These are phyloP conservation scores for Penicillium nucicola DNA, from an alignment of 495 filamentous ascomycete genomes.

Conservation along the genomic window DNA sequence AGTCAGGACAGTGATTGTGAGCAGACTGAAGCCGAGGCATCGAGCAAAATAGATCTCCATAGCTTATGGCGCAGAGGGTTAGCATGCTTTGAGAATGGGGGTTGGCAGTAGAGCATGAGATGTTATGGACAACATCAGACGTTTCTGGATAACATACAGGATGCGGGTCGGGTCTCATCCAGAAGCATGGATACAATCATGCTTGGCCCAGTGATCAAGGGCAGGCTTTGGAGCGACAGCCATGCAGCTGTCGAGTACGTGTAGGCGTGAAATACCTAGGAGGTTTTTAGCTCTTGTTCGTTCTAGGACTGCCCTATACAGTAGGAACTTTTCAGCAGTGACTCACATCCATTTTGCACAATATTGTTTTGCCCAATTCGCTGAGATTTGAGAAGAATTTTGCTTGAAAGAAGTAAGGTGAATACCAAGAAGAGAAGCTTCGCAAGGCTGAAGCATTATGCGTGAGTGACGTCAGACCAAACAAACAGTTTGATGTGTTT, in stretches of 20 bases:
- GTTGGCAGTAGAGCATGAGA: too few relatives aligned
- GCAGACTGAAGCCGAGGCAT: conserved; percentile 60
- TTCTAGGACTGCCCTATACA: background rate
- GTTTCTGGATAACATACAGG: conserved; percentile 38
- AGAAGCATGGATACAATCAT: conserved; percentile 63
- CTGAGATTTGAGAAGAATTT: too few relatives aligned
- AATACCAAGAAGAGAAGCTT: background rate
- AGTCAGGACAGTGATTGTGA: conserved; percentile 62
- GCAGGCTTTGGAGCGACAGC: conserved; percentile 63
- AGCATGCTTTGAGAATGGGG: background rate
- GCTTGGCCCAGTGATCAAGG: conserved; percentile 62
- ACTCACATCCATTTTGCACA: conserved; percentile 16
- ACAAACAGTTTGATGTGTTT: conserved; percentile 1
- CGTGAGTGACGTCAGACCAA: background rate
- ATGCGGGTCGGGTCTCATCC: conserved; percentile 52
- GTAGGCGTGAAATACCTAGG: conserved; percentile 63
- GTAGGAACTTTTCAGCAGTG: background rate
- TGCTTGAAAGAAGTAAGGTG: too few relatives aligned
- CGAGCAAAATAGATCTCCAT: conserved; percentile 77
- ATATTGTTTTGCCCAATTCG: conserved; percentile 1
- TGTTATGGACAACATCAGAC: background rate
- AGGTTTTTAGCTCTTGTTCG: background rate
- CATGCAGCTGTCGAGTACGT: conserved; percentile 63
- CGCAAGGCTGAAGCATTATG: conserved; percentile 2
- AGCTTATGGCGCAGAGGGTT: conserved; percentile 25